Conservation (phyloP, 2,329 filamentous ascomycete species). For the Scleromitrula shiraiana region DNA sequence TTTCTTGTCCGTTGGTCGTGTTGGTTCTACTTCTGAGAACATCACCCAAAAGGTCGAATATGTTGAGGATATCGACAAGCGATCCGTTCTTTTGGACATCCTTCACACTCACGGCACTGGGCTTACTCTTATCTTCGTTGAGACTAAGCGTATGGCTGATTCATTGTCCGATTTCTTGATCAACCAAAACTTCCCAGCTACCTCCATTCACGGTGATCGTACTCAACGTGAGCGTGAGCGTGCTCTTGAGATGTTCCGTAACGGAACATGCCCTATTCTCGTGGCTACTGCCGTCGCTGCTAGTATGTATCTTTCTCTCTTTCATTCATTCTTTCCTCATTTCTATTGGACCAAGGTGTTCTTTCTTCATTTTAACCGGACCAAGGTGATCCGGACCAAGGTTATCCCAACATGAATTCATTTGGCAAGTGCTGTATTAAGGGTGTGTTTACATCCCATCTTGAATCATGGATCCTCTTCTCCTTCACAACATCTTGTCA, state of each 20-base stretch:
- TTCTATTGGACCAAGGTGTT: no score
- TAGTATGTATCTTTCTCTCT: slow-evolving; percentile 24
- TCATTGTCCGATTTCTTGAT: slow-evolving; percentile 96
- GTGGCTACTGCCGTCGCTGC: slow-evolving; percentile 96
- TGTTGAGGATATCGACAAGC: slow-evolving; percentile 94
- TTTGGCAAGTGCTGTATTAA: no score
- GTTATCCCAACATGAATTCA: no score
- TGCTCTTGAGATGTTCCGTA: slow-evolving; percentile 95
- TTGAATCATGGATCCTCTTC: no score
- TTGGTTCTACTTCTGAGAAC: slow-evolving; percentile 99
- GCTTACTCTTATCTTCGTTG: slow-evolving; percentile 94
- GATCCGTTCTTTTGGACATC: slow-evolving; percentile 93
- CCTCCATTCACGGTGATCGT: slow-evolving; percentile 96
- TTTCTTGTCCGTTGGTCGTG: slow-evolving; percentile 96
- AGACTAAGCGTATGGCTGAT: slow-evolving; percentile 99
- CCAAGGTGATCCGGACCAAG: no score
- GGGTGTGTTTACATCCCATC: no score
- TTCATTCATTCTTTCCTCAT: not conserved
- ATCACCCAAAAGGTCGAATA: slow-evolving; percentile 99
- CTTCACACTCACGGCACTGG: slow-evolving; percentile 87
- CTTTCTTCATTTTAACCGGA: not conserved
- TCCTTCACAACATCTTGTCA: no score
- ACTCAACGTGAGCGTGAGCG: slow-evolving; percentile 98
- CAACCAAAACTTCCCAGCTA: slow-evolving; percentile 97
- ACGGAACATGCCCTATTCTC: slow-evolving; percentile 87